A percentile compares a stretch with the other conserved stretches of the same genome.
phyloP scores from a whole-genome alignment of 768 basidiomycete species.

The Auricularia heimuer region DNA sequence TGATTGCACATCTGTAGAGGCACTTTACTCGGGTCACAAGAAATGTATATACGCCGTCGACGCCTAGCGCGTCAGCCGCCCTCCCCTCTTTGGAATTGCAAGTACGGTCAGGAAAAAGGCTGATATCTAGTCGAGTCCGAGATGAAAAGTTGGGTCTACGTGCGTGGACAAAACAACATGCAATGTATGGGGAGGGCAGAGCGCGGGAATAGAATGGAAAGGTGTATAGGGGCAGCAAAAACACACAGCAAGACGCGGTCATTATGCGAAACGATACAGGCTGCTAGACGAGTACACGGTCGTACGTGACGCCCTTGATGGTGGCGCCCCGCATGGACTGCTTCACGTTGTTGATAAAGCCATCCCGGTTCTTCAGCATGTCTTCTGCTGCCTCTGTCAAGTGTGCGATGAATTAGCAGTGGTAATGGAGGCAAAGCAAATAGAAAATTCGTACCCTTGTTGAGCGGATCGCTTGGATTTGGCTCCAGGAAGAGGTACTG shows the following conservation, averaged over 20 bases:
- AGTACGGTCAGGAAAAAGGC: no score
- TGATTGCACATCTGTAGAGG: no score
- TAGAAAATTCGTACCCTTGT: constrained; percentile 70
- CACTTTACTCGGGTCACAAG: no score
- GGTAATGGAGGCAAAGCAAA: neutral
- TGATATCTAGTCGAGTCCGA: no score
- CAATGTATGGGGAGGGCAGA: no score
- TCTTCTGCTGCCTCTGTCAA: constrained; percentile 87
- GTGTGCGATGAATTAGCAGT: constrained; percentile 11
- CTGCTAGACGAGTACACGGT: constrained; percentile 51
- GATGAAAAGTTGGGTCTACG: no score
- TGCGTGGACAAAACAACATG: no score
- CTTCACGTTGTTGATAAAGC: constrained; percentile 80
- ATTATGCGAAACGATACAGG: neutral
- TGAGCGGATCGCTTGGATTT: constrained; percentile 95
- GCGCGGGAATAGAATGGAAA: no score
- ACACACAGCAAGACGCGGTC: neutral
- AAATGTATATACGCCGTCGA: no score
- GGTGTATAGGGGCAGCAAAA: no score
- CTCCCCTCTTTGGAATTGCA: no score
- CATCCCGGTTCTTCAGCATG: constrained; percentile 77
- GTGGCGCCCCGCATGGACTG: constrained; percentile 72
- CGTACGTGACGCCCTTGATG: constrained; percentile 73
- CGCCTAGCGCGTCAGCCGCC: no score
- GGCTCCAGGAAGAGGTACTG: constrained; percentile 99